Evolutionary conservation across 2,329 filamentous ascomycete genomes (phyloP).

Genomic region (Calonectria leucothoes): DNA sequence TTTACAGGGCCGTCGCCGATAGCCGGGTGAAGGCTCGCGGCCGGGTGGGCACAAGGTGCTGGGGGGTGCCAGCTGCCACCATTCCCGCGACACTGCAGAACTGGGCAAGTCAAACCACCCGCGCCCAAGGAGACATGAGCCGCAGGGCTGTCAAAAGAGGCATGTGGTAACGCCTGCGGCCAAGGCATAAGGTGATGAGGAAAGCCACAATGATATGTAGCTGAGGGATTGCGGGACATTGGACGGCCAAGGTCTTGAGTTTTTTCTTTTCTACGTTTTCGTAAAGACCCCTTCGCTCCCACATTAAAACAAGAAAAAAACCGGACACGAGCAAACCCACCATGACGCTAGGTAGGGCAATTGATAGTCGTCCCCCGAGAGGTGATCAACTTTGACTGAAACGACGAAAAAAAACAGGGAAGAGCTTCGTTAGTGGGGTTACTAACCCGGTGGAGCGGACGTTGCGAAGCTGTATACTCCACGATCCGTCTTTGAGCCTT

Average conservation of each 20-base stretch:
- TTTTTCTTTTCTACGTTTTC: neutral
- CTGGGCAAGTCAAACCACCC: slow-evolving; percentile 12
- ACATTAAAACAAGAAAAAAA: neutral
- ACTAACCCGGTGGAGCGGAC: slow-evolving; percentile 33
- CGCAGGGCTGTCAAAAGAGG: slow-evolving; percentile 17
- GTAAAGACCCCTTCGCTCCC: neutral
- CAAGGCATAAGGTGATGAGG: slow-evolving; percentile 3
- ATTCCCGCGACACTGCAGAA: neutral
- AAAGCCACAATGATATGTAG: slow-evolving; percentile 10
- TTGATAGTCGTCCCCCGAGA: neutral
- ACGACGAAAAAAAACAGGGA: slow-evolving; percentile 25
- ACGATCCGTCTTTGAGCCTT: slow-evolving; percentile 36
- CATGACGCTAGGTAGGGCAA: slow-evolving; percentile 36
- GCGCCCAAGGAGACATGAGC: neutral
- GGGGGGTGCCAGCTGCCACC: neutral
- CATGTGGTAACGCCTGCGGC: slow-evolving; percentile 20
- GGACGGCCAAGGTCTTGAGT: slow-evolving; percentile 1
- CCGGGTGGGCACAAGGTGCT: neutral
- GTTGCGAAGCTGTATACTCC: slow-evolving; percentile 37
- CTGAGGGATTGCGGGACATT: slow-evolving; percentile 8
- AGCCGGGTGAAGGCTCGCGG: neutral
- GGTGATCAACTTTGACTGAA: neutral
- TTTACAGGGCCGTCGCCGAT: neutral
- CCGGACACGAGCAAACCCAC: neutral
- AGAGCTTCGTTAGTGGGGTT: slow-evolving; percentile 38